Conservation (phyloP, 768 basidiomycete species). For the Naganishia randhawae region DNA sequence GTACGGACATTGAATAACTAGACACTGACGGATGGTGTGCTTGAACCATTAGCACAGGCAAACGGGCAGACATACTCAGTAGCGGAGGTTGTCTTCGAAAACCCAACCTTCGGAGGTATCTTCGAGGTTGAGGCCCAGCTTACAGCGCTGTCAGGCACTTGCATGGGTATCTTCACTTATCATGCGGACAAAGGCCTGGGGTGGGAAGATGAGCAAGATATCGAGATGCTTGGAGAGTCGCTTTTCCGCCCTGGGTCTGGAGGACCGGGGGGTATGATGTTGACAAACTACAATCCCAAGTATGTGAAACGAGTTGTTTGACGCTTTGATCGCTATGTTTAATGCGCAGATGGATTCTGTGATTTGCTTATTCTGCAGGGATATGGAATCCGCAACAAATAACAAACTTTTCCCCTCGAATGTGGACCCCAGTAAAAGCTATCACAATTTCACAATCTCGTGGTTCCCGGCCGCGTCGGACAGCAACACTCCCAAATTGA, state of each 20-base stretch:
- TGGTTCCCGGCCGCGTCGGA: constrained; percentile 25
- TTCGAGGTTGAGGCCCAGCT: neutral
- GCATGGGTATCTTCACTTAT: constrained; percentile 4
- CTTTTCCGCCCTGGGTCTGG: neutral
- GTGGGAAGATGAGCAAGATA: neutral
- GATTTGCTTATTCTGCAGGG: neutral
- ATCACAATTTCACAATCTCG: constrained; percentile 31
- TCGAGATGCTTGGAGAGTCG: neutral
- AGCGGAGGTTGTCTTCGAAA: neutral
- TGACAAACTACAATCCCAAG: constrained; percentile 1
- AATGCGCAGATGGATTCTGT: too few species aligned
- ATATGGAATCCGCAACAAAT: neutral
- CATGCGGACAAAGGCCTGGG: neutral
- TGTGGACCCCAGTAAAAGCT: constrained; percentile 26
- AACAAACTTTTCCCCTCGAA: constrained; percentile 25
- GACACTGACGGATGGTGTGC: too few species aligned
- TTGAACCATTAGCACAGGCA: neutral
- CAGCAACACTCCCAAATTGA: neutral
- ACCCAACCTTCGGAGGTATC: neutral
- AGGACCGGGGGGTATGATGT: neutral
- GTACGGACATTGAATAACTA: neutral
- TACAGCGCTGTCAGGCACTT: neutral
- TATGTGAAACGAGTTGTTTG: neutral
- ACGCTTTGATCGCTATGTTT: too few species aligned
- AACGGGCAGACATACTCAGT: neutral